These are phyloP conservation scores for Pseudomassariella vexata DNA, from an alignment of 2,329 filamentous ascomycete genomes.

Conservation along the genomic window DNA sequence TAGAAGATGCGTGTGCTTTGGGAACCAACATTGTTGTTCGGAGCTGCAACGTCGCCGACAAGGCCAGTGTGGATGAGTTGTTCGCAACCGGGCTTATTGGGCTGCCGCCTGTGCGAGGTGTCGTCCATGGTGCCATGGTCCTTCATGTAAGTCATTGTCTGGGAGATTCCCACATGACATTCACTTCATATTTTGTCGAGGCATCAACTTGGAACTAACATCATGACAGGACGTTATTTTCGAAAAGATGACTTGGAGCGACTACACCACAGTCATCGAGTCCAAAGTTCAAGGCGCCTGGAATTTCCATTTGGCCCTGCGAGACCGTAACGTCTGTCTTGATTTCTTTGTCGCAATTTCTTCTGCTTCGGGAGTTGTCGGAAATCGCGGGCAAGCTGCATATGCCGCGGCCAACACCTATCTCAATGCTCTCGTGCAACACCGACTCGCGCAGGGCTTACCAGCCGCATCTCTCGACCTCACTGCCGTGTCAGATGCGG, in stretches of 20 bases:
- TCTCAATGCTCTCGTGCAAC: slow-evolving; percentile 3
- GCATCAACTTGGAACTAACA: background rate
- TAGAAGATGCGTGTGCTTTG: background rate
- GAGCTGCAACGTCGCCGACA: background rate
- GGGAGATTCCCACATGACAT: background rate
- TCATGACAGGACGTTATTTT: slow-evolving; percentile 36
- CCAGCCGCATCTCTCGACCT: slow-evolving; percentile 29
- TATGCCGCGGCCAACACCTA: slow-evolving; percentile 3
- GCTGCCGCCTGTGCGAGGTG: slow-evolving; percentile 9
- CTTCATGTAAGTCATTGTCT: slow-evolving; percentile 4
- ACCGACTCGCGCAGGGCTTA: slow-evolving; percentile 2
- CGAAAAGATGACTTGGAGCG: slow-evolving; percentile 44
- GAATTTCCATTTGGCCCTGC: slow-evolving; percentile 4
- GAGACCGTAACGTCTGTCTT: slow-evolving; percentile 38
- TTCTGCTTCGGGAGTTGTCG: slow-evolving; percentile 1
- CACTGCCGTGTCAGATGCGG: slow-evolving; percentile 42
- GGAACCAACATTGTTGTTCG: background rate
- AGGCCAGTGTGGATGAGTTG: background rate
- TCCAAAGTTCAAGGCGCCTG: slow-evolving; percentile 12
- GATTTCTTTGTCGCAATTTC: slow-evolving; percentile 25
- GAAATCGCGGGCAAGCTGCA: slow-evolving; percentile 6
- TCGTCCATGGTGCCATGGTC: slow-evolving; percentile 11
- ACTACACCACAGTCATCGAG: slow-evolving; percentile 40
- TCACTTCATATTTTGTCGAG: too few species aligned
- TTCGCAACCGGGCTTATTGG: background rate